phyloP scores from a whole-genome alignment of 805 yeast genomes.

The Torulaspora delbrueckii region DNA sequence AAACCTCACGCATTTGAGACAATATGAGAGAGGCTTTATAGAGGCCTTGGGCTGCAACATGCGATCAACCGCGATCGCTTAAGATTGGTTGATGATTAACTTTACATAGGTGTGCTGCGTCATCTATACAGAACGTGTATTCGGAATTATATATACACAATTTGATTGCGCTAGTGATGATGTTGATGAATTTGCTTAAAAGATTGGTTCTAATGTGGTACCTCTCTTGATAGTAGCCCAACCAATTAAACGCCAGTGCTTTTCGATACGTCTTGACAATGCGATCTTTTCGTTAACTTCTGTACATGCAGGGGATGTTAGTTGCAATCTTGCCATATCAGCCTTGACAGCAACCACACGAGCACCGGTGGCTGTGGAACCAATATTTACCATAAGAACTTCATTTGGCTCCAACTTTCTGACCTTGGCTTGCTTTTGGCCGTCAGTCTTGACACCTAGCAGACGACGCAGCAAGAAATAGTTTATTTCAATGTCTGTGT shows the following conservation, averaged over 20 bases:
- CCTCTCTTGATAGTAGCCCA: slow-evolving; percentile 99
- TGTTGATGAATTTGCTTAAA: slow-evolving; percentile 19
- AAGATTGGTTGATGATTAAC: slow-evolving; percentile 9
- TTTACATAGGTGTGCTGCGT: slow-evolving; percentile 16
- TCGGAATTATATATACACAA: slow-evolving; percentile 8
- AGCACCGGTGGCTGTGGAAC: slow-evolving; percentile 99
- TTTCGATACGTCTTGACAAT: slow-evolving; percentile 95
- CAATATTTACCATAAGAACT: slow-evolving; percentile 97
- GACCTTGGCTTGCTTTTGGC: slow-evolving; percentile 94
- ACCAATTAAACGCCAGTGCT: slow-evolving; percentile 99
- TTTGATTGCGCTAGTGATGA: slow-evolving; percentile 9
- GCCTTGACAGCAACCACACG: slow-evolving; percentile 97
- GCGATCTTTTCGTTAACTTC: slow-evolving; percentile 98
- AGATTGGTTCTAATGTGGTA: slow-evolving; percentile 74
- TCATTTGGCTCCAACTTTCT: slow-evolving; percentile 91
- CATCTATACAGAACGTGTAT: slow-evolving; percentile 11
- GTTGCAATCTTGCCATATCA: slow-evolving; percentile 96
- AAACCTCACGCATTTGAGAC: too few relatives aligned
- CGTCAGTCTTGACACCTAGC: slow-evolving; percentile 97
- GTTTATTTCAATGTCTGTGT: slow-evolving; percentile 95
- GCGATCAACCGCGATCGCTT: slow-evolving; percentile 1
- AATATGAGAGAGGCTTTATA: not conserved
- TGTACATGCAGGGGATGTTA: slow-evolving; percentile 98
- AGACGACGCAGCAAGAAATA: slow-evolving; percentile 94
- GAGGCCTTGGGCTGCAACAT: not conserved